Evolutionary conservation across 169 alveolate genomes (phyloP).

Genomic region (Eimeria falciformis): DNA sequence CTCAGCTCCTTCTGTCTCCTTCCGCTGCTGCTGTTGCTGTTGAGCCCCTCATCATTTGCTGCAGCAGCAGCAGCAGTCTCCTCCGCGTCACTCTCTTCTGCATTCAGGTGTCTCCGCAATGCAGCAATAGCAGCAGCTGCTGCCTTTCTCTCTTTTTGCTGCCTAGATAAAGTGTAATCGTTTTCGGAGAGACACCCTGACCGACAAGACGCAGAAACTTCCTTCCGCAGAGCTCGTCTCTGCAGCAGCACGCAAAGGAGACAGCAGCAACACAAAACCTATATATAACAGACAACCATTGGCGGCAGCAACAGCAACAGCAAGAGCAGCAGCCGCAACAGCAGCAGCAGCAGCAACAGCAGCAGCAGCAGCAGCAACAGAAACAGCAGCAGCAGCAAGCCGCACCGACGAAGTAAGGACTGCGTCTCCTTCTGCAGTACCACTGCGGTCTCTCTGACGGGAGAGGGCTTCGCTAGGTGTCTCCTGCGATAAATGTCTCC

Average conservation of each 20-base stretch:
- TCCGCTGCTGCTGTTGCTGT: no score
- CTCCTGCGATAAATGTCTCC: not conserved
- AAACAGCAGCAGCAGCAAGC: no score
- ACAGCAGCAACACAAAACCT: not conserved
- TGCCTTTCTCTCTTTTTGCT: not conserved
- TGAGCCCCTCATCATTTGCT: not conserved
- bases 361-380: no score
- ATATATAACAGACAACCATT: not conserved
- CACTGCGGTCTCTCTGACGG: not conserved
- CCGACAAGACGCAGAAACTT: not conserved
- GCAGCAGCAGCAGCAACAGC: no score
- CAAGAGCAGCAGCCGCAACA: not conserved
- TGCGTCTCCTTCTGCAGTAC: constrained; percentile 23
- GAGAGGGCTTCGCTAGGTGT: not conserved
- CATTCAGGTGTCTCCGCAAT: not conserved
- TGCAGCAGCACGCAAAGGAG: not conserved
- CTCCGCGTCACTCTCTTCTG: not conserved
- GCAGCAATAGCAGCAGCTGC: not conserved
- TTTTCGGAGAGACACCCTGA: constrained; percentile 15
- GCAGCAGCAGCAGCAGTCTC: not conserved
- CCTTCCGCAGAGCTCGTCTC: not conserved
- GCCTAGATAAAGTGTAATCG: not conserved
- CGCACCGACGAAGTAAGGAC: constrained; percentile 5
- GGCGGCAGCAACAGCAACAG: not conserved
- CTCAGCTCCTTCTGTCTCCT: no score